A percentile compares a stretch with the other conserved stretches of the same genome.
These are phyloP conservation scores for Neofusicoccum umdonicola DNA, from an alignment of 2,329 filamentous ascomycete species.

Conservation along the genomic window DNA sequence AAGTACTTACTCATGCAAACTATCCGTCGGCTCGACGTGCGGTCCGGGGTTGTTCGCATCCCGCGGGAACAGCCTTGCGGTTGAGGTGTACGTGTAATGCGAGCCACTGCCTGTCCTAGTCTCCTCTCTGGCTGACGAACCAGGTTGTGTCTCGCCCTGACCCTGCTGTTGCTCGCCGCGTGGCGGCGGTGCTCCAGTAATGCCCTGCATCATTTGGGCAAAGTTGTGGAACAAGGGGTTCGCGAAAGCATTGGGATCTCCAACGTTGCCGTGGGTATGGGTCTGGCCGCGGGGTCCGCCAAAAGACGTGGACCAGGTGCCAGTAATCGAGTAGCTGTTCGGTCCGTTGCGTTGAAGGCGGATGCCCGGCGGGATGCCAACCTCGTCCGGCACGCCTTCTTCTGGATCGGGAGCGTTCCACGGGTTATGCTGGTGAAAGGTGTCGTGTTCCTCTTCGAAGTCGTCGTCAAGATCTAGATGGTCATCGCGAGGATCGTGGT, in stretches of 20 bases:
- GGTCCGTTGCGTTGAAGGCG: slow-evolving; percentile 40
- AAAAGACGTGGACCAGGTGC: slow-evolving; percentile 25
- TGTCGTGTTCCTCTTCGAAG: slow-evolving; percentile 32
- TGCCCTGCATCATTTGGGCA: slow-evolving; percentile 46
- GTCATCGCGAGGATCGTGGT: slow-evolving; percentile 62
- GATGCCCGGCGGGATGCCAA: slow-evolving; percentile 31
- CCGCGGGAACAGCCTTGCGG: slow-evolving; percentile 46
- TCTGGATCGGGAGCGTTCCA: slow-evolving; percentile 51
- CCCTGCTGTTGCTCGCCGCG: slow-evolving; percentile 20
- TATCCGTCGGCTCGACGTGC: slow-evolving; percentile 45
- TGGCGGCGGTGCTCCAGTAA: slow-evolving; percentile 29
- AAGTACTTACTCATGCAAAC: slow-evolving; percentile 47
- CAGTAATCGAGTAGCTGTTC: slow-evolving; percentile 34
- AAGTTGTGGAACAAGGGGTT: slow-evolving; percentile 41
- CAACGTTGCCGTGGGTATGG: slow-evolving; percentile 18
- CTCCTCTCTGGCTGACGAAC: slow-evolving; percentile 11
- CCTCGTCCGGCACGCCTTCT: slow-evolving; percentile 34
- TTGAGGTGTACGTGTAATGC: slow-evolving; percentile 33
- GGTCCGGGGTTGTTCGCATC: slow-evolving; percentile 52
- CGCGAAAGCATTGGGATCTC: slow-evolving; percentile 20
- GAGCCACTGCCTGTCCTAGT: slow-evolving; percentile 19
- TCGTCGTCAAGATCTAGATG: slow-evolving; percentile 29
- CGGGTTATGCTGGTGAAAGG: slow-evolving; percentile 43
- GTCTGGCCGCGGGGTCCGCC: slow-evolving; percentile 27
- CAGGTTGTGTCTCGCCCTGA: slow-evolving; percentile 22